These are phyloP conservation scores for Lagenidium sp. DNA, from an alignment of 352 stramenopile genomes.

Conservation along the genomic window DNA sequence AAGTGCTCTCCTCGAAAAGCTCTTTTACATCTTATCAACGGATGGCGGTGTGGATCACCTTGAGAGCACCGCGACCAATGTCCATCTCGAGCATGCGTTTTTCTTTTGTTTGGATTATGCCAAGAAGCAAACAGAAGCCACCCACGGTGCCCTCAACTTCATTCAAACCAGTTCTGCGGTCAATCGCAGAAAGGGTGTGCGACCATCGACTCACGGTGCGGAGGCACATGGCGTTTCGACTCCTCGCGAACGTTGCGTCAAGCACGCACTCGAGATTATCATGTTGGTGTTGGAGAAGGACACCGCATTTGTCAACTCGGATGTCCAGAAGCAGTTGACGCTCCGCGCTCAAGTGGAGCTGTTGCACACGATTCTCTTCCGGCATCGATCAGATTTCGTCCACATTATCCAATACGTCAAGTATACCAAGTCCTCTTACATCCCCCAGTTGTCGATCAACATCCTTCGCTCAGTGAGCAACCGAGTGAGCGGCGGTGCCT, in stretches of 20 bases:
- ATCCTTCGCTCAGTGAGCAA: conserved; percentile 64
- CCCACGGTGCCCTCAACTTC: conserved; percentile 60
- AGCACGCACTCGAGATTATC: conserved; percentile 71
- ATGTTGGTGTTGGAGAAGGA: conserved; percentile 69
- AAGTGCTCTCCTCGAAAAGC: conserved; percentile 53
- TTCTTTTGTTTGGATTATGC: conserved; percentile 78
- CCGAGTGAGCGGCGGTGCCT: conserved; percentile 40
- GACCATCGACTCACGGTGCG: too few species aligned
- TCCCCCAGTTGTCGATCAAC: conserved; percentile 56
- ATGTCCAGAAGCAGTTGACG: conserved; percentile 42
- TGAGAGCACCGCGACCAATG: conserved; percentile 57
- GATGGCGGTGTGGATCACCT: conserved; percentile 68
- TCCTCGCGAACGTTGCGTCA: conserved; percentile 57
- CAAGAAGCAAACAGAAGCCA: conserved; percentile 59
- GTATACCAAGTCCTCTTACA: conserved; percentile 68
- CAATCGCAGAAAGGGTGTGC: conserved; percentile 12
- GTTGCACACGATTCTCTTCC: conserved; percentile 67
- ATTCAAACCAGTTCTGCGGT: conserved; percentile 23
- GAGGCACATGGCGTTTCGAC: conserved; percentile 4
- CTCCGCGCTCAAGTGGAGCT: conserved; percentile 66
- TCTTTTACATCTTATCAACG: conserved; percentile 54
- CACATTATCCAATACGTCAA: conserved; percentile 80
- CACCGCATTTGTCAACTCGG: conserved; percentile 47
- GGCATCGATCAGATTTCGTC: conserved; percentile 64
- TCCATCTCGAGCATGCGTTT: conserved; percentile 72